These are phyloP conservation scores for Magnaporthiopsis poae DNA, from an alignment of 2,329 filamentous ascomycete genomes.

Conservation along the genomic window DNA sequence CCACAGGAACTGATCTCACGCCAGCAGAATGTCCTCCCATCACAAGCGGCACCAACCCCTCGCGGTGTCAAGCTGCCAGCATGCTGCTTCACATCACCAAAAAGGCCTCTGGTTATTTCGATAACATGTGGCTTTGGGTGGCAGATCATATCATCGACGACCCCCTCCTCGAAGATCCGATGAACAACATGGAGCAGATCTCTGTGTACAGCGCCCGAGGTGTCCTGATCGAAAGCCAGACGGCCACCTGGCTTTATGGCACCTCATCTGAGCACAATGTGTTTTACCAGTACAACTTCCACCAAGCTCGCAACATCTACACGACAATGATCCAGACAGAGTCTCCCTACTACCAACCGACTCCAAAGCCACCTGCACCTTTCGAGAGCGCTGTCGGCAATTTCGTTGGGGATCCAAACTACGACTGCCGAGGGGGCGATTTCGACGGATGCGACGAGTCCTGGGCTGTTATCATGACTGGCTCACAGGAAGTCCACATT, in stretches of 20 bases:
- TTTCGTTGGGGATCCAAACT: conserved; percentile 11
- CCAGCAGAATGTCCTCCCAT: conserved; percentile 50
- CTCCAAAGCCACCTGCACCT: conserved; percentile 24
- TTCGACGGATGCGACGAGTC: conserved; percentile 15
- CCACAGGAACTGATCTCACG: conserved; percentile 55
- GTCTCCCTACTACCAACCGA: conserved; percentile 50
- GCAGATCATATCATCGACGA: conserved; percentile 42
- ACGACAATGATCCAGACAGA: conserved; percentile 59
- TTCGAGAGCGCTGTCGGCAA: conserved; percentile 7
- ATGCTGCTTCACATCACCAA: conserved; percentile 36
- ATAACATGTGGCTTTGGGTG: conserved; percentile 54
- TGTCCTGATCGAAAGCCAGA: conserved; percentile 23
- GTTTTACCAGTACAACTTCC: conserved; percentile 43
- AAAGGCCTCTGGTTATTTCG: conserved; percentile 33
- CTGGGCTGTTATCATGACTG: conserved; percentile 16
- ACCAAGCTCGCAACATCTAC: conserved; percentile 37
- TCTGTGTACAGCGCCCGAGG: conserved; percentile 17
- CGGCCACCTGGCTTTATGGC: conserved; percentile 27
- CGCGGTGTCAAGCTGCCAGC: conserved; percentile 24
- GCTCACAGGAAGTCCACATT: conserved; percentile 16
- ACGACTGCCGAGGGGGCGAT: conserved; percentile 13
- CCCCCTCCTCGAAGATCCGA: conserved; percentile 36
- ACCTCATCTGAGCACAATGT: conserved; percentile 40
- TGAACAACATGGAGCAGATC: background rate
- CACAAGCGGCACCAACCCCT: conserved; percentile 33